Percentiles rank a stretch among this genome's conserved stretches.
Conservation (phyloP, 2,329 filamentous ascomycete genomes). For the Pyrenochaeta sp. region DNA sequence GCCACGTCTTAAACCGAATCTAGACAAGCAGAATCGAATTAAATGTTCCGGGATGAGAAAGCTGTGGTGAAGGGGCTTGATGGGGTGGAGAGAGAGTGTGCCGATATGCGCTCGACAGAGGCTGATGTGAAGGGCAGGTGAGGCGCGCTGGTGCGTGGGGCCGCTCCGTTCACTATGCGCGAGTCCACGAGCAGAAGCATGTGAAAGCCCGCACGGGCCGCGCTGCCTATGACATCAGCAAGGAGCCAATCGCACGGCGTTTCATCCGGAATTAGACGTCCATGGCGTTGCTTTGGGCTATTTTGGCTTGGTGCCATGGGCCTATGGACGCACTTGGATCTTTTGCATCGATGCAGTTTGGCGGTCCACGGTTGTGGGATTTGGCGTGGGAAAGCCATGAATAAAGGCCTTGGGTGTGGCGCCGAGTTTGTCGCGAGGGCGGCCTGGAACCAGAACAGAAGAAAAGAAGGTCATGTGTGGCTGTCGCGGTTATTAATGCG, state of each 20-base stretch:
- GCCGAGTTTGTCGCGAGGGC: not conserved
- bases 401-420: no score
- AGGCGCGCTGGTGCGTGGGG: constrained; percentile 17
- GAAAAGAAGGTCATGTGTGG: no score
- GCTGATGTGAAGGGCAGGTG: constrained; percentile 17
- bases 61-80: not conserved
- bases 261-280: constrained; percentile 6
- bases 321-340: not conserved
- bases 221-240: constrained; percentile 13
- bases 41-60: not conserved
- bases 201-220: constrained; percentile 18
- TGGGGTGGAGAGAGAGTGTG: constrained; percentile 2
- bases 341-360: no score
- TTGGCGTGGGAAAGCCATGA: not conserved
- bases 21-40: not conserved
- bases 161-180: constrained; percentile 12
- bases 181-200: constrained; percentile 7
- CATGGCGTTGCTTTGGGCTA: not conserved
- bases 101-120: not conserved
- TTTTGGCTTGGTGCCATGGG: not conserved
- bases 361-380: no score
- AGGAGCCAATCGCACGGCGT: constrained; percentile 14
- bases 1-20: not conserved
- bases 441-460: not conserved
- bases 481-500: no score